Evolutionary conservation across 1,284 basidiomycete species (phyloP).

Genomic region (Phellinidium pouzarii): DNA sequence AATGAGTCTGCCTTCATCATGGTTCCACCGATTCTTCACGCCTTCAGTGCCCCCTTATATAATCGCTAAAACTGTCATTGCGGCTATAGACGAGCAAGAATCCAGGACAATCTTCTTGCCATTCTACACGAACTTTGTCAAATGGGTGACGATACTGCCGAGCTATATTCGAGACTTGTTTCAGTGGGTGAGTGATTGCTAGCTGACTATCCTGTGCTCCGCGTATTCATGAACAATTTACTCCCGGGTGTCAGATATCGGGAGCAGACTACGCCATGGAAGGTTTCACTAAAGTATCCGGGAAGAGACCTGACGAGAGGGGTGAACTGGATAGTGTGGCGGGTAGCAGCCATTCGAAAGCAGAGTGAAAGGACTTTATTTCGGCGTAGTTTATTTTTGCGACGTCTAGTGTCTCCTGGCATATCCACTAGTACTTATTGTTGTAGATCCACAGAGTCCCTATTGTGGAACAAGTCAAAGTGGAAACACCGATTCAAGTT

Average conservation of each 20-base stretch:
- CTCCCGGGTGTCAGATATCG: constrained; percentile 37
- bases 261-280: constrained; percentile 41
- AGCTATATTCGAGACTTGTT: constrained; percentile 65
- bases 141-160: constrained; percentile 51
- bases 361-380: neutral
- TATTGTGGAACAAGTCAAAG: too few species aligned
- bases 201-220: constrained; percentile 1
- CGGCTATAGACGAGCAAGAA: constrained; percentile 71
- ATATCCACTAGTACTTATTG: neutral
- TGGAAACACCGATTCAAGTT: too few species aligned
- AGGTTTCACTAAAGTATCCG: constrained; percentile 42
- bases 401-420: neutral
- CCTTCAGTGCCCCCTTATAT: constrained; percentile 68
- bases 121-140: constrained; percentile 59
- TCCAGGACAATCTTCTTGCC: constrained; percentile 68
- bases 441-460: too few species aligned
- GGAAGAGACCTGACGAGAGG: constrained; percentile 36
- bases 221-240: constrained; percentile 22
- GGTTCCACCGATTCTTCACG: constrained; percentile 62
- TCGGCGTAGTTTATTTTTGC: neutral
- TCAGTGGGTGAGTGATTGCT: constrained; percentile 52
- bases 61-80: constrained; percentile 76
- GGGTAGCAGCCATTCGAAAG: neutral
- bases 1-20: constrained; percentile 42
- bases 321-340: neutral